A percentile compares a stretch with the other conserved stretches of the same genome.
Evolutionary conservation across 352 stramenopile genomes (phyloP).

Genomic region (Phytophthora sp.): DNA sequence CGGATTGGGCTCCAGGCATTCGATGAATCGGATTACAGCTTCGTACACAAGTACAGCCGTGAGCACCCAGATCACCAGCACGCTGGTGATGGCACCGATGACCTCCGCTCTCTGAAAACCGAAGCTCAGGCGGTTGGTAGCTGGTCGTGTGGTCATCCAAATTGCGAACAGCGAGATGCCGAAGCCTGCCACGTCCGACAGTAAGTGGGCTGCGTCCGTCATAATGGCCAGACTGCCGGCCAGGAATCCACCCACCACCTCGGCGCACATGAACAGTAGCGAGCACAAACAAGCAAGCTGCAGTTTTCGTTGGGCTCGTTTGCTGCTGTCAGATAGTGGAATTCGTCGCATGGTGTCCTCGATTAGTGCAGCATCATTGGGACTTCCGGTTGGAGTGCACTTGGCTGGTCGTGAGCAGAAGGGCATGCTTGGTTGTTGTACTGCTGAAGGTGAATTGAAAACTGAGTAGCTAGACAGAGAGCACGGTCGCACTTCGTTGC

Average conservation of each 20-base stretch:
- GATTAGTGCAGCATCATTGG: not conserved
- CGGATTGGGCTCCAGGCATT: conserved; percentile 68
- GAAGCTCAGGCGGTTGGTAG: conserved; percentile 82
- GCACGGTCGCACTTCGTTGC: too few species aligned
- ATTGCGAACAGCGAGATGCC: conserved; percentile 70
- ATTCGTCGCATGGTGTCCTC: conserved; percentile 30
- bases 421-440: too few species aligned
- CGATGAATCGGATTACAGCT: conserved; percentile 83
- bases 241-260: conserved; percentile 92
- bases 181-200: conserved; percentile 63
- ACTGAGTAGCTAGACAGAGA: too few species aligned
- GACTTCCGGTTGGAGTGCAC: not conserved
- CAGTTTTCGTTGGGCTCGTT: conserved; percentile 54
- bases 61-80: conserved; percentile 92
- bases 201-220: conserved; percentile 74
- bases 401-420: not conserved
- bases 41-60: conserved; percentile 93
- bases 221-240: conserved; percentile 93
- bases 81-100: conserved; percentile 92
- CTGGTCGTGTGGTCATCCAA: conserved; percentile 56
- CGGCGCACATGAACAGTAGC: conserved; percentile 92
- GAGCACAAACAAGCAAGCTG: conserved; percentile 63
- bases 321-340: conserved; percentile 43
- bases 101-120: conserved; percentile 94
- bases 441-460: too few species aligned